phyloP scores from a whole-genome alignment of 345 rosid genomes.

The Citrus hindsii region DNA sequence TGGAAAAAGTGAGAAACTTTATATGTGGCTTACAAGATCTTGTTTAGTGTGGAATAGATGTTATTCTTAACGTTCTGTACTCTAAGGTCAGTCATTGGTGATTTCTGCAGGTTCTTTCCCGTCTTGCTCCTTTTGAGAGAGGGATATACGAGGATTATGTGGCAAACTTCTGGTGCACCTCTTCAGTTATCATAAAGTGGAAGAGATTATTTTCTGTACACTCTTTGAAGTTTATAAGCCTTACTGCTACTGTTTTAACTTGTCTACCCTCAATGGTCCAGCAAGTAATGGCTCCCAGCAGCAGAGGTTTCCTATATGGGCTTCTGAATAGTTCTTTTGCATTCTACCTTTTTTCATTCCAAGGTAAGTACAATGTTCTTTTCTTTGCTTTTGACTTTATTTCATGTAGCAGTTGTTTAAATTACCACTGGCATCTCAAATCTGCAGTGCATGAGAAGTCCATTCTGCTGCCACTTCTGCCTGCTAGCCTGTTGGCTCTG shows the following conservation, averaged over 20 bases:
- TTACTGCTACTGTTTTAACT: constrained; percentile 53
- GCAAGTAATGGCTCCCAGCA: constrained; percentile 72
- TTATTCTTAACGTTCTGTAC: neutral
- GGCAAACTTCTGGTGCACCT: constrained; percentile 94
- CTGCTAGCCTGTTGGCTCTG: constrained; percentile 69
- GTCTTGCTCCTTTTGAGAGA: constrained; percentile 95
- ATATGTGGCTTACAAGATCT: neutral
- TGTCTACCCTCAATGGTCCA: constrained; percentile 90
- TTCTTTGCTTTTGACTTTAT: neutral
- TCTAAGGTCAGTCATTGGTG: constrained; percentile 8
- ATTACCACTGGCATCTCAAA: neutral
- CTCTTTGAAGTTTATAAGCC: constrained; percentile 56
- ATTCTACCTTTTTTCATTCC: constrained; percentile 88
- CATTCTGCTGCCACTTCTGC: constrained; percentile 82
- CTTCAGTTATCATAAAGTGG: constrained; percentile 82
- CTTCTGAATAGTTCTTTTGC: constrained; percentile 79
- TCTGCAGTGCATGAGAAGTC: constrained; percentile 98
- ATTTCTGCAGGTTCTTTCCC: constrained; percentile 65
- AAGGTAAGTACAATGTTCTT: constrained; percentile 43
- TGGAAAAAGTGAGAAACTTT: neutral
- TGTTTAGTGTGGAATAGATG: neutral
- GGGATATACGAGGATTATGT: constrained; percentile 98
- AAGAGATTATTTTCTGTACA: constrained; percentile 62
- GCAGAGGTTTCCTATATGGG: constrained; percentile 75
- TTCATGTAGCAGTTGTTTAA: neutral